A percentile compares a stretch with the other conserved stretches of the same genome.
Conservation (phyloP, 1,284 basidiomycete species). For the Apiotrichum domesticum region DNA sequence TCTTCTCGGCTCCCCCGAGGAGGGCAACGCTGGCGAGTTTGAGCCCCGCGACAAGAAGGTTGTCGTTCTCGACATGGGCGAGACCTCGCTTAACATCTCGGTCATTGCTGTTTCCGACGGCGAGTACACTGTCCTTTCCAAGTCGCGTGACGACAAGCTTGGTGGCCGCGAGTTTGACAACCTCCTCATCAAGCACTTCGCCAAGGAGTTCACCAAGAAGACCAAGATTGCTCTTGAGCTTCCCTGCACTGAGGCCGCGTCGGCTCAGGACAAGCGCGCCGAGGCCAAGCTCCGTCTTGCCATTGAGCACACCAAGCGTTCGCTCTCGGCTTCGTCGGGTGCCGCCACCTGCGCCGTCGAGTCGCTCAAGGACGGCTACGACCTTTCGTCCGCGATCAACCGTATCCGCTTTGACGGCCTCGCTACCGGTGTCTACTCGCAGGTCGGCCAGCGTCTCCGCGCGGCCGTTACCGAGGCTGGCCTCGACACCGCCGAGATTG, state of each 20-base stretch:
- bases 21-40: constrained; percentile 47
- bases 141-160: constrained; percentile 50
- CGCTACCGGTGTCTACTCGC: constrained; percentile 64
- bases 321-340: constrained; percentile 77
- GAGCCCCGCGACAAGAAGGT: constrained; percentile 54
- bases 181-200: constrained; percentile 78
- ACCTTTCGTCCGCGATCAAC: constrained; percentile 90
- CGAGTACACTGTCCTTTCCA: constrained; percentile 52
- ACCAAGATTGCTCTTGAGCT: constrained; percentile 69
- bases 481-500: constrained; percentile 71
- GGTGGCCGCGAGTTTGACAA: constrained; percentile 53
- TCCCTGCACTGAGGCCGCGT: constrained; percentile 54
- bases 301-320: constrained; percentile 91
- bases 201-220: constrained; percentile 97
- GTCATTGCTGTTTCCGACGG: constrained; percentile 53
- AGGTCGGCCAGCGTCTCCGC: constrained; percentile 60
- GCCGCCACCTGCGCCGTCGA: constrained; percentile 87
- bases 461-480: constrained; percentile 59
- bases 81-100: constrained; percentile 52
- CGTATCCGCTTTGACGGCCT: constrained; percentile 90
- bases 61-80: constrained; percentile 56
- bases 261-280: constrained; percentile 67
- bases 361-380: constrained; percentile 87
- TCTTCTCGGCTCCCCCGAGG: constrained; percentile 44
- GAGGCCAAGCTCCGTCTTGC: constrained; percentile 90